Evolutionary conservation across 2,329 filamentous ascomycete genomes (phyloP).

Genomic region (Microthyrium microscopicum): DNA sequence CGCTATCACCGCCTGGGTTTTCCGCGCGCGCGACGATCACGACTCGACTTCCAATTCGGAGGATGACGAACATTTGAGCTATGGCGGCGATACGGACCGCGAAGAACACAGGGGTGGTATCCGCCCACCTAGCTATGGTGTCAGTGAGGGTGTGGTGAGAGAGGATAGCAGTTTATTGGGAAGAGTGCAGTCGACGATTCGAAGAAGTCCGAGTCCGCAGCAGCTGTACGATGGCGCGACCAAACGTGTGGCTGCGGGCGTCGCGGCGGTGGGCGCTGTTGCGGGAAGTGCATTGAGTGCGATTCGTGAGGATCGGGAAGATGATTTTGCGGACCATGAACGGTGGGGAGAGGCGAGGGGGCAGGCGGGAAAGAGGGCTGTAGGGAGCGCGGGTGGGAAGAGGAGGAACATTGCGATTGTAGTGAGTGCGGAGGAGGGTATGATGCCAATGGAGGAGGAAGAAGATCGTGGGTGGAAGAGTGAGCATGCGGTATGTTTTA

Average conservation of each 20-base stretch:
- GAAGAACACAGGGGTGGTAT: background rate
- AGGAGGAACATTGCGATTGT: constrained; percentile 72
- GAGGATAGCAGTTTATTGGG: constrained; percentile 43
- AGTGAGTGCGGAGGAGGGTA: constrained; percentile 63
- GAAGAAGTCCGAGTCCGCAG: constrained; percentile 71
- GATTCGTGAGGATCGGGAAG: constrained; percentile 64
- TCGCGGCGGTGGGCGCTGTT: constrained; percentile 67
- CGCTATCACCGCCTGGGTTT: constrained; percentile 79
- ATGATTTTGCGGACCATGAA: too few relatives aligned
- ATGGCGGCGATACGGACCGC: constrained; percentile 24
- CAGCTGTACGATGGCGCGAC: constrained; percentile 75
- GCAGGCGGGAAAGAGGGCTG: background rate
- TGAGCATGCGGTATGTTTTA: constrained; percentile 60
- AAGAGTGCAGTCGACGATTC: constrained; percentile 61
- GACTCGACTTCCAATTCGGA: constrained; percentile 47
- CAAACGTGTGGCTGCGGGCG: constrained; percentile 62
- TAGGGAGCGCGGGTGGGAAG: constrained; percentile 8
- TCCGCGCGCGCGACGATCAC: constrained; percentile 69
- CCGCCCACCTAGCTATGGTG: constrained; percentile 4
- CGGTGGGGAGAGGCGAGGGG: constrained; percentile 21
- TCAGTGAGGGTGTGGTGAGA: constrained; percentile 28
- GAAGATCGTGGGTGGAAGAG: constrained; percentile 40
- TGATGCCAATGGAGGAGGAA: constrained; percentile 37
- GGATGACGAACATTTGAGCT: constrained; percentile 28
- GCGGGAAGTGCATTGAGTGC: constrained; percentile 69